Base-by-base conservation (phyloP, 257 asterid genomes). In the Solanum piurae region DNA sequence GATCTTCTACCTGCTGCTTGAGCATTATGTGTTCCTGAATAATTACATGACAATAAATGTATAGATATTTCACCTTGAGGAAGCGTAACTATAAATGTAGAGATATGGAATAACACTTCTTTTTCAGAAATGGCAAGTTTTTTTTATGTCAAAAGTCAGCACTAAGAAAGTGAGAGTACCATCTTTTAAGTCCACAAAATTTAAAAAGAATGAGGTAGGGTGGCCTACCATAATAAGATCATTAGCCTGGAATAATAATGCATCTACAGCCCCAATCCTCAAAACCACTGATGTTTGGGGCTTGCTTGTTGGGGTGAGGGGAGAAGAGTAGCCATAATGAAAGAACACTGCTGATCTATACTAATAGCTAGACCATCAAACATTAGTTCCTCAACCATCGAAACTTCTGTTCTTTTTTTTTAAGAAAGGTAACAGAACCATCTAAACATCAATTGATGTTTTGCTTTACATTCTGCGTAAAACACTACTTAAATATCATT, bases 1-100 rank as follows among this genome's bases (percentile, higher is more conserved):
- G 75, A 37, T 93, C 95, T 87, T 92, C 98, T 25, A 97, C 88
- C 87, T 96, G 98, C 91, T 95, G 98, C 91, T 94, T 97, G n/a
- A 95, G 91, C 86, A 91, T 86, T 16, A 68, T 38, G 87, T 92
- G 94, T 91, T 95, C 99, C 99, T 95, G 87, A 76, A 85, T 29
- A 64, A 88, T 66, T 23, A 40, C 82, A 88, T 58, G 62, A 69
- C 60, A 9, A 10, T 44, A 34, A 46, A 23, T 75, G 42, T 18
- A 49, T 1, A 80, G 40, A 16, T 44, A 44, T 7, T 27, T 76
- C 31, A 25, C 49, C 60, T 76, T 12, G 36, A 40, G 60, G 83
- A 76, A 76, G 83, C 13, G 9, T n/a, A 76, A 75, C 34, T 38
- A 75, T 38, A 75, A 11, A 38, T 23, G 55, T 23, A 75, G 49